Base-by-base conservation (phyloP, 1,284 basidiomycete genomes). In the Meripilus lineatus region DNA sequence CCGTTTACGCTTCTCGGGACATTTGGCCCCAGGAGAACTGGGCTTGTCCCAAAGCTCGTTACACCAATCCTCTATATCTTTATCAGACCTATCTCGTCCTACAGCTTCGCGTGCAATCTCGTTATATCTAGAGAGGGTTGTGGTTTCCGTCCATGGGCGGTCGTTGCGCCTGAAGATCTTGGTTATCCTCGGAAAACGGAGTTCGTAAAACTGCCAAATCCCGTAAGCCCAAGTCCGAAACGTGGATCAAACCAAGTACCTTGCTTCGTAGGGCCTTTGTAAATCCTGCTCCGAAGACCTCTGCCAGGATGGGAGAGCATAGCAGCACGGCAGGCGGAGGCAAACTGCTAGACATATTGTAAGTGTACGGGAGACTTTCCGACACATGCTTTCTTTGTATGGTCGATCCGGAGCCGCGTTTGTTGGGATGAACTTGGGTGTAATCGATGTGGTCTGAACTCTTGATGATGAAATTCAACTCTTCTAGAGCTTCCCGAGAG, bases 251-350 rank as follows among this genome's bases (percentile, higher is more conserved):
- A 30, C 7, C 15, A 58, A 72, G 44, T 43, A 89, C 88, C 50
- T 72, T 66, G 52, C 73, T 77, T 21, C 66, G 54, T 0, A 68
- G 67, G 8, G 79, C 63, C 56, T 84, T 86, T 32, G 83, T 84
- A 57, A 92, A 93, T 0, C 89, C 84, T 1, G 86, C 89, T 4
- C 90, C 90, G 53, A 78, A 82, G 1, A 93, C 56, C 53, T 92
- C 88, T 1, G 73, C 81, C 4, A 89, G 69, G 14, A 90, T 57
- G 0, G 89, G 89, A 15, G 66, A 64, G 6, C 68, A 63, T 21
- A 93, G 67, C 42, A 92, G 61, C 2, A 81, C 63, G 0, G 66
- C 59, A 1, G 90, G 90, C 3, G 67, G 63, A 0, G 63, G 52
- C n/a, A 85, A 63, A 0, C 71, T 69, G 14, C 56, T 51, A 6